Conservation (phyloP, 192 early-diverging fungal genomes). For the Backusella mclennaniae region DNA sequence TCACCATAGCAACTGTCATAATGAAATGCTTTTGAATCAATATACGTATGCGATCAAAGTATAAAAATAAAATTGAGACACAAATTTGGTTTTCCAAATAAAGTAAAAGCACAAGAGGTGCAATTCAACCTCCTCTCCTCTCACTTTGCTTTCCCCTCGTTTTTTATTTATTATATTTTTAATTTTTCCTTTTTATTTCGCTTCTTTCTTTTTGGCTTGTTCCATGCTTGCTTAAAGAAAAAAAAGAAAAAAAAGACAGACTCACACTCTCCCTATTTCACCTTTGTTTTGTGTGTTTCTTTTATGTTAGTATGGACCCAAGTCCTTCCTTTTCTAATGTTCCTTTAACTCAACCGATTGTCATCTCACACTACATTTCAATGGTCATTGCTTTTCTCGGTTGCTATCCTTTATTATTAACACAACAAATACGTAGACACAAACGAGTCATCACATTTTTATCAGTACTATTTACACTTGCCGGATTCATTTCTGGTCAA, state of each 20-base stretch:
- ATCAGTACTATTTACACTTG: slow-evolving; percentile 4
- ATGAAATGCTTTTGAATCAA: not conserved
- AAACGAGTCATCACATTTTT: not conserved
- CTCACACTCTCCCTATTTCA: not conserved
- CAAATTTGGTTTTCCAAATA: not conserved
- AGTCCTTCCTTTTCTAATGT: slow-evolving; percentile 17
- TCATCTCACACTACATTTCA: slow-evolving; percentile 44
- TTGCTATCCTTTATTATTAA: slow-evolving; percentile 40
- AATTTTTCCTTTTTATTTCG: not conserved
- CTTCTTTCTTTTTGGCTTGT: not conserved
- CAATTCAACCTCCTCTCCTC: slow-evolving; percentile 1
- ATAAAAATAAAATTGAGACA: no score
- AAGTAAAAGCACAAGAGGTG: not conserved
- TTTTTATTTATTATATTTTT: not conserved
- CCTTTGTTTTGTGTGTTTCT: not conserved
- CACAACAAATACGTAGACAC: slow-evolving; percentile 24
- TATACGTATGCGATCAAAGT: no score
- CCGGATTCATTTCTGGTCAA: slow-evolving; percentile 13
- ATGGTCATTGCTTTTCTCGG: slow-evolving; percentile 41
- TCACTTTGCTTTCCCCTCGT: not conserved
- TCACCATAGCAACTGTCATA: not conserved
- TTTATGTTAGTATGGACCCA: slow-evolving; percentile 18
- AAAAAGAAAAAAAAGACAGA: not conserved
- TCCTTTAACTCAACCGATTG: slow-evolving; percentile 38
- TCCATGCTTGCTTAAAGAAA: not conserved